A percentile compares a stretch with the other conserved stretches of the same genome.
These are phyloP conservation scores for Colletotrichum tofieldiae DNA, from an alignment of 2,329 filamentous ascomycete genomes.

Conservation along the genomic window DNA sequence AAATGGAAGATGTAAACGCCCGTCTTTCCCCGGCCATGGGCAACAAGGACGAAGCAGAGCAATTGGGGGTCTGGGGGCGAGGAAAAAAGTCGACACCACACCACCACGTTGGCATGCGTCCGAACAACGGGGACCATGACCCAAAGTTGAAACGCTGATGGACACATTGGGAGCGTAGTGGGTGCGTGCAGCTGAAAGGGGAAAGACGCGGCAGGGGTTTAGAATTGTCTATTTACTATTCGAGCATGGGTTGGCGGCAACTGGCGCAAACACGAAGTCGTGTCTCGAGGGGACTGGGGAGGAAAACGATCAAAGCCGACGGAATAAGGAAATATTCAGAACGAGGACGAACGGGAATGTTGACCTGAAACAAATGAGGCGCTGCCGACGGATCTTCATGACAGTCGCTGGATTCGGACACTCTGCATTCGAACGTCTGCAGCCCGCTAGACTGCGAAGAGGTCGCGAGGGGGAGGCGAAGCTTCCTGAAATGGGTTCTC, in stretches of 20 bases:
- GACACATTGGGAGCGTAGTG: constrained; percentile 34
- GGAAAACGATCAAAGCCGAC: constrained; percentile 3
- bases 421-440: constrained; percentile 7
- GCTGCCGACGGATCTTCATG: constrained; percentile 26
- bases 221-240: constrained; percentile 38
- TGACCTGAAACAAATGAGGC: constrained; percentile 40
- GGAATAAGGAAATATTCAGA: constrained; percentile 3
- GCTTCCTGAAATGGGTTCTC: constrained; percentile 26
- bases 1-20: not conserved
- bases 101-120: constrained; percentile 18
- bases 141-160: constrained; percentile 35
- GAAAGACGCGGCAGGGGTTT: constrained; percentile 33
- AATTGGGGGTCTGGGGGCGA: not conserved
- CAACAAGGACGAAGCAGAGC: not conserved
- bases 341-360: not conserved
- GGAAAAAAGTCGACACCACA: not conserved
- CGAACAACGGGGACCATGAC: constrained; percentile 19
- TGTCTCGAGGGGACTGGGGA: constrained; percentile 15
- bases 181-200: constrained; percentile 27
- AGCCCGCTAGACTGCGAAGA: constrained; percentile 27
- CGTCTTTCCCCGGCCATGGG: not conserved
- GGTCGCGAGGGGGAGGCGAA: constrained; percentile 15
- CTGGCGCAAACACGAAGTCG: constrained; percentile 21
- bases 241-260: constrained; percentile 20
- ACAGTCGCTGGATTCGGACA: constrained; percentile 15